phyloP scores from a whole-genome alignment of 345 rosid genomes.

The Acer campestre region DNA sequence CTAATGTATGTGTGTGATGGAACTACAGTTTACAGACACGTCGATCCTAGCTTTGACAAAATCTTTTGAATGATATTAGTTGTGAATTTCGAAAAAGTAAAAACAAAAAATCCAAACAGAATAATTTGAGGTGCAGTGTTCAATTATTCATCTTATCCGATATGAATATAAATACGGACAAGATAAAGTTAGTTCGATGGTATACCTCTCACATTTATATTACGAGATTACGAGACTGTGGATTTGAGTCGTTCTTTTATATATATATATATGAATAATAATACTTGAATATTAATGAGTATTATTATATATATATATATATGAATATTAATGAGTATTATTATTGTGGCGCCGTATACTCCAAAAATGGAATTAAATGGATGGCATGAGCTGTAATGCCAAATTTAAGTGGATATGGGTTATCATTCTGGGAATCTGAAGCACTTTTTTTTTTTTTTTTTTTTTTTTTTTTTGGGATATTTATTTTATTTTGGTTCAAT shows the following conservation, averaged over 20 bases:
- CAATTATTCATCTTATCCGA: too few relatives aligned
- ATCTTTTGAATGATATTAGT: not conserved
- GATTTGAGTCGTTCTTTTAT: too few relatives aligned
- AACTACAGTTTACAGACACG: too few relatives aligned
- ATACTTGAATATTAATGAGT: not conserved
- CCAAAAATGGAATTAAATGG: constrained; percentile 21
- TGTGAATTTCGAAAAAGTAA: not conserved
- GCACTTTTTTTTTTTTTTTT: not conserved
- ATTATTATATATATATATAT: too few relatives aligned
- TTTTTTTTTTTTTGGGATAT: not conserved
- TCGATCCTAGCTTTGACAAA: not conserved
- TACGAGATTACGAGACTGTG: too few relatives aligned
- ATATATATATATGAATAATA: too few relatives aligned
- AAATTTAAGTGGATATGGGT: constrained; percentile 21
- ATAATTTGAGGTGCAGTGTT: not conserved
- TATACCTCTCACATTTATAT: too few relatives aligned
- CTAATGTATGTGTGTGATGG: not conserved
- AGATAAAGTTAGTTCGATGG: too few relatives aligned
- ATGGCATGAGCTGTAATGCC: not conserved
- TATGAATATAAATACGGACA: too few relatives aligned
- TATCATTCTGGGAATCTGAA: constrained; percentile 22
- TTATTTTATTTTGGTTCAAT: too few relatives aligned
- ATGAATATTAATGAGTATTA: not conserved
- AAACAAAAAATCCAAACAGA: not conserved
- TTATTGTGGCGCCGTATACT: constrained; percentile 27